Evolutionary conservation across 805 yeast species (phyloP), one percentile per base, ranked within the genome.

Genomic region (Starmerella sirachaensis): DNA sequence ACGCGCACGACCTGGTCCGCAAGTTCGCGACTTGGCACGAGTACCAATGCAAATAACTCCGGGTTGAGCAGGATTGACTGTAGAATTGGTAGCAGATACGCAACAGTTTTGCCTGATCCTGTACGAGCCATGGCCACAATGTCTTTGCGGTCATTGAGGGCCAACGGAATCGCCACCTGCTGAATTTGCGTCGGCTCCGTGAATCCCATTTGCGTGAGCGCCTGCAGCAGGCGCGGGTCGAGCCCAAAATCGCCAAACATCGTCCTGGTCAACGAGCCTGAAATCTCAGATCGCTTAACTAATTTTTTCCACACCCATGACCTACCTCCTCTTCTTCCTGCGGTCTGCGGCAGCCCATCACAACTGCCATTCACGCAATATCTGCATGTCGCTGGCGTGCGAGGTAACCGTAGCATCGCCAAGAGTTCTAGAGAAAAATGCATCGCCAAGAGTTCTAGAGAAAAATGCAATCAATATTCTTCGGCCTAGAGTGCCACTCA

Each of bases 71-170:
- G 63, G 28, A 91, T 70, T 28, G 75, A 69, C 57, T 91, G 93
- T 28, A 91, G 58, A 13, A 91, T 77, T 6, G 98, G 98, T 33
- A 88, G 70, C 46, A 78, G 61, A 56, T 88, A 88, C 1, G 96
- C 93, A 9, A 83, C 81, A 0, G 97, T 88, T 59, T 88, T 88
- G 47, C 97, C 97, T 7, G 94, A 80, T 4, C 98, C 98, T 0
- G 98, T 88, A 18, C 83, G 75, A 6, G 97, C 95, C 55, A 81
- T 77, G 26, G 96, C 96, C 32, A 88, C 78, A 46, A 88, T 79
- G 57, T 88, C 96, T 62, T 85, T 78, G 55, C 78, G 81, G 49
- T 88, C 91, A 47, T 83, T 80, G 37, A 91, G 61, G 1, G 98
- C 95, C 34, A 91, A 63, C 29, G 93, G 94, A 42, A 91, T 83